Evolutionary conservation across 139 green algal genomes (phyloP).

Genomic region (Chlorella sp.): DNA sequence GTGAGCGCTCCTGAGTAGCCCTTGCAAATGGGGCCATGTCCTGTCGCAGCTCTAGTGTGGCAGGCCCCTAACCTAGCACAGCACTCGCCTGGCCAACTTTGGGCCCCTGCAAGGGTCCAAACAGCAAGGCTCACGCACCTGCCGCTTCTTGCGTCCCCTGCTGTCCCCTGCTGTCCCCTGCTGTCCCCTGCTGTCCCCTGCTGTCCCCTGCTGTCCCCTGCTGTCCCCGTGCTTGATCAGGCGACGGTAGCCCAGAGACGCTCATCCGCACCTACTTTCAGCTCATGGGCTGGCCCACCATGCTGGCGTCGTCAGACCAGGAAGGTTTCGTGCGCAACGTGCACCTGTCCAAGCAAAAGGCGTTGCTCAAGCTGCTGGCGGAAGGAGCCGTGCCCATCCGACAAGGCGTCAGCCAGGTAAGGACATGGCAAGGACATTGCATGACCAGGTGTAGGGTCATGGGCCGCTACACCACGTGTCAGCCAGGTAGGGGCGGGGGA

Average conservation of each 20-base stretch:
- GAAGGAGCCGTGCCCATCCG: background rate
- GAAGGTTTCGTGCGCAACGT: constrained; percentile 1
- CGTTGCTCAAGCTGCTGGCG: background rate
- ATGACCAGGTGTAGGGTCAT: background rate
- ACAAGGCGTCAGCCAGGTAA: background rate
- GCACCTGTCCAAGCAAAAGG: constrained; percentile 5
- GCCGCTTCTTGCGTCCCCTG: too few species aligned
- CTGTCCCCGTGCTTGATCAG: too few species aligned
- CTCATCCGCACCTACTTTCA: constrained; percentile 11
- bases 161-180: too few species aligned
- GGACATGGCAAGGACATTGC: background rate
- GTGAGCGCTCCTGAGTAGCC: background rate
- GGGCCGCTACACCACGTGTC: background rate
- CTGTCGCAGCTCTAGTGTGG: too few species aligned
- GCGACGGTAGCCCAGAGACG: constrained; percentile 1
- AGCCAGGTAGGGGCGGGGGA: background rate
- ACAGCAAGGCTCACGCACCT: too few species aligned
- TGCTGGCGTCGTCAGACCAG: constrained; percentile 9
- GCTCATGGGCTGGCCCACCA: constrained; percentile 7
- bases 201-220: too few species aligned
- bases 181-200: too few species aligned
- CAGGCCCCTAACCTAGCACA: too few species aligned
- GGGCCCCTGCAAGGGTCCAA: too few species aligned
- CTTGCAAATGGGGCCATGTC: background rate
- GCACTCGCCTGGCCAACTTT: too few species aligned